A percentile compares a stretch with the other conserved stretches of the same genome.
Conservation (phyloP, 768 basidiomycete genomes). For the Boletus coccyginus region DNA sequence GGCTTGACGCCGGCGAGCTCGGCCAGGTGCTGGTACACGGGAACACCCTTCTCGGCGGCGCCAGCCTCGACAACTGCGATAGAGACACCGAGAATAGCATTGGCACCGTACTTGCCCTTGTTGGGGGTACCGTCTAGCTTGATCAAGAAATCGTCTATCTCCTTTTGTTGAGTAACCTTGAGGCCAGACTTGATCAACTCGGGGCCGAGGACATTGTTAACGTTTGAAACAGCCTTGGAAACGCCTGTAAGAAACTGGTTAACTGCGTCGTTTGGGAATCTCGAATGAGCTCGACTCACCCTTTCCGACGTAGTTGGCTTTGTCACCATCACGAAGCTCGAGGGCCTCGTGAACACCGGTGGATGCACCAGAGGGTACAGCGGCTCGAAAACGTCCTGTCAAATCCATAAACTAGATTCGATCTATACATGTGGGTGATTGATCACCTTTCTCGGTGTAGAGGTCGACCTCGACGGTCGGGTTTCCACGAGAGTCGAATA, state of each 20-base stretch:
- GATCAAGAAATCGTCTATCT: slow-evolving; percentile 97
- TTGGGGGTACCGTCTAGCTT: slow-evolving; percentile 96
- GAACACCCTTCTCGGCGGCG: slow-evolving; percentile 92
- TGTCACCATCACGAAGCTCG: slow-evolving; percentile 97
- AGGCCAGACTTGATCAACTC: slow-evolving; percentile 82
- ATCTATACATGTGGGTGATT: slow-evolving; percentile 1
- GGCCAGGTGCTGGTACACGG: slow-evolving; percentile 95
- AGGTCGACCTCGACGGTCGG: slow-evolving; percentile 95
- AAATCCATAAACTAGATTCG: slow-evolving; percentile 13
- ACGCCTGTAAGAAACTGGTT: slow-evolving; percentile 59
- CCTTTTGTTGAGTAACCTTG: slow-evolving; percentile 86
- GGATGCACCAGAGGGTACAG: slow-evolving; percentile 97
- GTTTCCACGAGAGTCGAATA: slow-evolving; percentile 99
- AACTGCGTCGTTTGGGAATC: neutral
- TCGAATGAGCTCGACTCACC: slow-evolving; percentile 45
- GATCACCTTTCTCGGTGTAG: slow-evolving; percentile 78
- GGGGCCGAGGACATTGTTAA: slow-evolving; percentile 89
- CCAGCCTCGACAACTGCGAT: slow-evolving; percentile 94
- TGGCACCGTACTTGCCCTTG: slow-evolving; percentile 99
- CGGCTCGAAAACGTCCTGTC: slow-evolving; percentile 86
- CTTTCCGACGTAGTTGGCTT: slow-evolving; percentile 91
- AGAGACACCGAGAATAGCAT: slow-evolving; percentile 98
- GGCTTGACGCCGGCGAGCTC: slow-evolving; percentile 93
- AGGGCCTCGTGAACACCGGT: slow-evolving; percentile 98
- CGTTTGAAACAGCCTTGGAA: slow-evolving; percentile 87